Evolutionary conservation across 2,329 filamentous ascomycete species (phyloP).

Genomic region (Lecanicillium sp.): DNA sequence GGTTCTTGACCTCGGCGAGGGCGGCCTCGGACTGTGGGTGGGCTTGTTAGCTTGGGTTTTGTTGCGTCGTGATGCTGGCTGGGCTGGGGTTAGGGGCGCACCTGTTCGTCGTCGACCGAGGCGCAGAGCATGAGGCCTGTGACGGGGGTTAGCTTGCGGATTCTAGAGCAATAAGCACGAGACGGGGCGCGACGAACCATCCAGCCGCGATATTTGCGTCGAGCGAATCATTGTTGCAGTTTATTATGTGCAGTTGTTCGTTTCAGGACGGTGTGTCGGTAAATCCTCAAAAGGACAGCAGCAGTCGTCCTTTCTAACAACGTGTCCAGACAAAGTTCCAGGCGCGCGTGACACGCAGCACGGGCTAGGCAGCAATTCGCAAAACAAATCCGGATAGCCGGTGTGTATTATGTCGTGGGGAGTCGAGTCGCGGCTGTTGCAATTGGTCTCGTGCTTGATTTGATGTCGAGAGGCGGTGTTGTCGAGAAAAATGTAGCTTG

Average conservation of each 20-base stretch:
- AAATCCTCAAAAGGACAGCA: no score
- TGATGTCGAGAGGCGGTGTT: no score
- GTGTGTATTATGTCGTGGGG: no score
- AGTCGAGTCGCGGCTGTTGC: not conserved
- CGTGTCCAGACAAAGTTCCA: constrained; percentile 18
- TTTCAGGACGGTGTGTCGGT: no score
- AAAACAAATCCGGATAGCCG: not conserved
- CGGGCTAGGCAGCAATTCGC: not conserved
- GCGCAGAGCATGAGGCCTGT: constrained; percentile 89
- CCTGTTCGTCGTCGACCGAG: constrained; percentile 85
- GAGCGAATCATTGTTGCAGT: constrained; percentile 67
- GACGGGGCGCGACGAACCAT: constrained; percentile 52
- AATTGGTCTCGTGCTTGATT: no score
- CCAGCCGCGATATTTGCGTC: constrained; percentile 89
- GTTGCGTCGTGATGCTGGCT: constrained; percentile 26
- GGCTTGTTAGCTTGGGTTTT: not conserved
- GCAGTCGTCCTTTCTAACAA: constrained; percentile 15
- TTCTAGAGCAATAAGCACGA: constrained; percentile 2
- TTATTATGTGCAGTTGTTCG: not conserved
- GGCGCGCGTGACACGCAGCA: constrained; percentile 1
- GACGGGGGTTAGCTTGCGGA: constrained; percentile 17
- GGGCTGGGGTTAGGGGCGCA: constrained; percentile 26
- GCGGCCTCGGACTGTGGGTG: constrained; percentile 55
- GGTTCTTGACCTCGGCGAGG: constrained; percentile 80
- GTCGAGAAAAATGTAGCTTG: not conserved